phyloP scores from a whole-genome alignment of 306 rosid species.

The Carpinus viminea region DNA sequence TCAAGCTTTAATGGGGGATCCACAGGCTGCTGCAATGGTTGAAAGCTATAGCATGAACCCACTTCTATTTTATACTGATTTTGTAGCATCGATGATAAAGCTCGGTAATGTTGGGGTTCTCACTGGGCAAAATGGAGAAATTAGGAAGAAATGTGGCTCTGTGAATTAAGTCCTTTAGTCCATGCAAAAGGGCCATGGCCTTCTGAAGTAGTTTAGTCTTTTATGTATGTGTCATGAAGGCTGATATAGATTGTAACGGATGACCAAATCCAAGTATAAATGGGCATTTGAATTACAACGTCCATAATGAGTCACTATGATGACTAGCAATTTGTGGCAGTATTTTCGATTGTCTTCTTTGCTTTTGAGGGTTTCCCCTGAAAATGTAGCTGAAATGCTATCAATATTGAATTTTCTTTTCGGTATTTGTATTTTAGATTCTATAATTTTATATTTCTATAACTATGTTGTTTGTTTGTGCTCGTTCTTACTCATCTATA shows the following conservation, averaged over 20 bases:
- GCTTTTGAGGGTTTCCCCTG: too few species aligned
- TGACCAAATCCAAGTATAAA: neutral
- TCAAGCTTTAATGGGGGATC: constrained; percentile 46
- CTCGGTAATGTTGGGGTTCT: constrained; percentile 56
- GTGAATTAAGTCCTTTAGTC: constrained; percentile 32
- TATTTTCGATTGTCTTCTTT: too few species aligned
- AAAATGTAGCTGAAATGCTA: too few species aligned
- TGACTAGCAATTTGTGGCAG: too few species aligned
- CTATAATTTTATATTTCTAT: too few species aligned
- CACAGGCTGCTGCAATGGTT: constrained; percentile 40
- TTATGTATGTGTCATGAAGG: neutral
- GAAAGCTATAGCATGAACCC: constrained; percentile 40
- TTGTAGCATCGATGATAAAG: constrained; percentile 62
- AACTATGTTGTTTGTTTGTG: too few species aligned
- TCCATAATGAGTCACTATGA: too few species aligned
- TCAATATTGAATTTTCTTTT: too few species aligned
- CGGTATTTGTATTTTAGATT: too few species aligned
- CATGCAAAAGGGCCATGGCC: too few species aligned
- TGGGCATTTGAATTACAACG: neutral
- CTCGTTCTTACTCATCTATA: too few species aligned
- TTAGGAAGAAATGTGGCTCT: constrained; percentile 55
- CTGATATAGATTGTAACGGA: neutral
- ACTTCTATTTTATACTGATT: constrained; percentile 46
- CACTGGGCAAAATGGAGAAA: constrained; percentile 53
- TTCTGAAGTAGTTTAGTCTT: neutral